These are phyloP conservation scores for Rosa hybrid DNA, from an alignment of 331 rosid species.

Conservation along the genomic window DNA sequence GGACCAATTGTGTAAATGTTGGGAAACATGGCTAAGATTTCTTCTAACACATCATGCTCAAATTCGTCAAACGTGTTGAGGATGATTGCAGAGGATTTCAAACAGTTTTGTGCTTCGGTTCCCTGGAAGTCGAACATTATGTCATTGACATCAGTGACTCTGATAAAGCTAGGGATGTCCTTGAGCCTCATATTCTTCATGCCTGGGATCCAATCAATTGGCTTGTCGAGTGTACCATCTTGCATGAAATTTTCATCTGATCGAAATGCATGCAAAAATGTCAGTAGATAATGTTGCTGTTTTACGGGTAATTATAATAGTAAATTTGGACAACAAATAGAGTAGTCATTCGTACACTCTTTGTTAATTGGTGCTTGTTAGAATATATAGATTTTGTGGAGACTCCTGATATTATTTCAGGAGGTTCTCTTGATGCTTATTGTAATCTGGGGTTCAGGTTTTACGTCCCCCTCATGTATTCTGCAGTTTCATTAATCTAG, in stretches of 20 bases:
- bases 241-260: constrained; percentile 31
- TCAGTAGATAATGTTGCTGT: not conserved
- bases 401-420: no score
- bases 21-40: constrained; percentile 31
- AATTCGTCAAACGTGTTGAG: constrained; percentile 51
- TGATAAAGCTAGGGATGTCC: constrained; percentile 52
- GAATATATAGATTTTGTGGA: no score
- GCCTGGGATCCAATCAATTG: constrained; percentile 40
- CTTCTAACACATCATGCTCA: constrained; percentile 39
- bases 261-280: not conserved
- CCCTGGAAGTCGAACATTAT: constrained; percentile 21
- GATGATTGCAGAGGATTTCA: constrained; percentile 42
- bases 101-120: constrained; percentile 27
- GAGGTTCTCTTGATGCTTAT: no score
- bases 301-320: no score
- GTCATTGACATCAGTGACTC: constrained; percentile 35
- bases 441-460: no score
- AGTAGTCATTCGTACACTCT: no score
- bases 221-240: constrained; percentile 27
- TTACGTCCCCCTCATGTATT: no score
- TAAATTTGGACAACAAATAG: no score
- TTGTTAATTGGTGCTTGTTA: no score
- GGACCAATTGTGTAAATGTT: constrained; percentile 48
- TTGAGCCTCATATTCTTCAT: constrained; percentile 45
- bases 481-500: no score